A percentile compares a stretch with the other conserved stretches of the same genome.
phyloP scores from a whole-genome alignment of 139 green algal species.

The Edaphochlamys debaryana region DNA sequence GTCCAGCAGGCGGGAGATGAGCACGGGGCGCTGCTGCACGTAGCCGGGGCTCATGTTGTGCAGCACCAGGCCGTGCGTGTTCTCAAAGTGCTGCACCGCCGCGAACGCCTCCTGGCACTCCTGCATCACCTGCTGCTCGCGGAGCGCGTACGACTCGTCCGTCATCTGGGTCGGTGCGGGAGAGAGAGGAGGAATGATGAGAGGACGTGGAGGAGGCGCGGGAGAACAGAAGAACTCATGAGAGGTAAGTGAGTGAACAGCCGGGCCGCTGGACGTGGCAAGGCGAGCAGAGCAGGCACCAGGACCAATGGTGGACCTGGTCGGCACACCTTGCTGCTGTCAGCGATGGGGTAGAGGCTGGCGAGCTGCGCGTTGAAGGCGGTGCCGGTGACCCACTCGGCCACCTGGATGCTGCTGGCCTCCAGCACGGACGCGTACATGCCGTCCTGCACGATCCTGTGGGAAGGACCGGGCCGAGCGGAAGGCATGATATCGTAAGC shows the following conservation, averaged over 20 bases:
- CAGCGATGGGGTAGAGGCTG: conserved; percentile 70
- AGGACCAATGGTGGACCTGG: too few species aligned
- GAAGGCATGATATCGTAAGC: background rate
- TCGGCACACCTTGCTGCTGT: conserved; percentile 35
- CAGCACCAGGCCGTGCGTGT: conserved; percentile 72
- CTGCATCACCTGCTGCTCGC: conserved; percentile 41
- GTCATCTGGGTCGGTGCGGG: conserved; percentile 13
- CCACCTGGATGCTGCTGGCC: conserved; percentile 56
- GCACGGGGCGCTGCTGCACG: conserved; percentile 68
- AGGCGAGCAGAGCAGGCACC: too few species aligned
- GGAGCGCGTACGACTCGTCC: conserved; percentile 24
- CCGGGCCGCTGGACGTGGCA: too few species aligned
- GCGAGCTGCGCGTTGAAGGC: conserved; percentile 72
- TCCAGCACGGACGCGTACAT: conserved; percentile 71
- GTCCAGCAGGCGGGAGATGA: conserved; percentile 65
- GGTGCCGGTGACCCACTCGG: conserved; percentile 67
- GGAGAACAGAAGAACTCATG: too few species aligned
- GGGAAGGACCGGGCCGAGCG: background rate
- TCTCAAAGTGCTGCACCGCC: conserved; percentile 76
- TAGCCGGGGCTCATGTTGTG: conserved; percentile 76
- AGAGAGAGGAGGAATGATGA: too few species aligned
- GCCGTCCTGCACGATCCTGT: conserved; percentile 62
- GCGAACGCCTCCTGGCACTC: conserved; percentile 64
- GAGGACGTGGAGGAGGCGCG: too few species aligned
- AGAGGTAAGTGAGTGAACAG: too few species aligned